phyloP scores from a whole-genome alignment of 2,329 filamentous ascomycete species.

The Penicillium sp. region DNA sequence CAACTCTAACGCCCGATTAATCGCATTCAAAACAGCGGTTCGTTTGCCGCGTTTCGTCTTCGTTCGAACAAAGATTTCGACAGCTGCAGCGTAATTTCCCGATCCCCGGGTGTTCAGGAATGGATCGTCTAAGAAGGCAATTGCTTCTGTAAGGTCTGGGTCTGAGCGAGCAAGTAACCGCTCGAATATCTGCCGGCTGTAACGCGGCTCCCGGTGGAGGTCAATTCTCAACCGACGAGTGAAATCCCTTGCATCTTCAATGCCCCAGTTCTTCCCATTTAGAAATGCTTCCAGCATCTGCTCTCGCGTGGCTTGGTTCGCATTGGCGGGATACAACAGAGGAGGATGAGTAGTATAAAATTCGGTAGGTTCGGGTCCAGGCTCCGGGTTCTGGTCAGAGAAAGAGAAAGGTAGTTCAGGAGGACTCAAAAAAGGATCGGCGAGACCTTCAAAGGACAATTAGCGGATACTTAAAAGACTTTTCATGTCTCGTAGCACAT shows the following conservation, averaged over 20 bases:
- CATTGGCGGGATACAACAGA: not conserved
- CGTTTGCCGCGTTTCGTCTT: constrained; percentile 17
- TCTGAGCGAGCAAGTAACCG: constrained; percentile 23
- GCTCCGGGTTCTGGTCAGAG: constrained; percentile 16
- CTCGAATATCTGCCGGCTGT: constrained; percentile 35
- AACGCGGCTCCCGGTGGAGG: constrained; percentile 32
- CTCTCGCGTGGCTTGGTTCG: constrained; percentile 4
- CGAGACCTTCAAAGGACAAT: constrained; percentile 13
- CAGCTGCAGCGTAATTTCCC: constrained; percentile 32
- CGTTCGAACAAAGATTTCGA: constrained; percentile 24
- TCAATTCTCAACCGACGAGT: constrained; percentile 30
- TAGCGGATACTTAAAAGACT: not conserved
- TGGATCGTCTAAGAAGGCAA: constrained; percentile 36
- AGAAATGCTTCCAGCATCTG: constrained; percentile 19
- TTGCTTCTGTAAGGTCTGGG: constrained; percentile 19
- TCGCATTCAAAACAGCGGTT: constrained; percentile 21
- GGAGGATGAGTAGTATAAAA: not conserved
- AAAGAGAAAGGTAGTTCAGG: constrained; percentile 18
- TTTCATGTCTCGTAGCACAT: not conserved
- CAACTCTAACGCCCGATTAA: constrained; percentile 32
- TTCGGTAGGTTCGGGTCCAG: constrained; percentile 11
- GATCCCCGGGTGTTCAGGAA: constrained; percentile 35
- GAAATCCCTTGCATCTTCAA: constrained; percentile 29
- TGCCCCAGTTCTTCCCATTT: constrained; percentile 13
- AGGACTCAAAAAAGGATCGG: constrained; percentile 16